phyloP scores from a whole-genome alignment of 2,329 filamentous ascomycete species.

The Phoma sp. region DNA sequence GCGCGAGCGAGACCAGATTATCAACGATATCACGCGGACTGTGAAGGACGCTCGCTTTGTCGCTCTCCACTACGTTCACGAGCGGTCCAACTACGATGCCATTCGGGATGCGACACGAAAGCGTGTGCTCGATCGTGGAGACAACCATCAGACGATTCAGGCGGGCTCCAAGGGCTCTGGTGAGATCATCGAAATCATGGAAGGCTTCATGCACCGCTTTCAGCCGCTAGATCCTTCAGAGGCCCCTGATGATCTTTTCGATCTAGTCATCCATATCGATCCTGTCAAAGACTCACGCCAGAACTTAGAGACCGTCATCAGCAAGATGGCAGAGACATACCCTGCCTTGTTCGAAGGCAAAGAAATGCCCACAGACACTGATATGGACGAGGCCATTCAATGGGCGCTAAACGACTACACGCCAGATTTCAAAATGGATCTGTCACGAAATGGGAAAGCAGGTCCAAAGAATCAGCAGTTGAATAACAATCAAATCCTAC shows the following conservation, averaged over 20 bases:
- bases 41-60: slow-evolving; percentile 73
- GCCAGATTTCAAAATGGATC: slow-evolving; percentile 76
- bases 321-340: slow-evolving; percentile 73
- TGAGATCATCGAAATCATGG: slow-evolving; percentile 91
- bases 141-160: slow-evolving; percentile 98
- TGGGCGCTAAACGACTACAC: slow-evolving; percentile 77
- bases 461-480: slow-evolving; percentile 24
- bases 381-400: slow-evolving; percentile 80
- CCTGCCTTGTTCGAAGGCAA: slow-evolving; percentile 70
- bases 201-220: slow-evolving; percentile 87
- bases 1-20: slow-evolving; percentile 85
- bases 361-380: slow-evolving; percentile 70
- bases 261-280: slow-evolving; percentile 83
- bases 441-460: slow-evolving; percentile 59
- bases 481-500: slow-evolving; percentile 48
- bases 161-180: slow-evolving; percentile 72
- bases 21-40: slow-evolving; percentile 72
- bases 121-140: slow-evolving; percentile 82
- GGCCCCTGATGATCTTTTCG: slow-evolving; percentile 81
- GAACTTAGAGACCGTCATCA: slow-evolving; percentile 83
- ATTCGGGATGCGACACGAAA: slow-evolving; percentile 77
- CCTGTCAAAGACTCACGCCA: slow-evolving; percentile 76
- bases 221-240: slow-evolving; percentile 72
- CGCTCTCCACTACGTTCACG: slow-evolving; percentile 87
- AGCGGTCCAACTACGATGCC: slow-evolving; percentile 67